Conservation (phyloP, 2,329 filamentous ascomycete genomes). For the Ophiostoma quercus region DNA sequence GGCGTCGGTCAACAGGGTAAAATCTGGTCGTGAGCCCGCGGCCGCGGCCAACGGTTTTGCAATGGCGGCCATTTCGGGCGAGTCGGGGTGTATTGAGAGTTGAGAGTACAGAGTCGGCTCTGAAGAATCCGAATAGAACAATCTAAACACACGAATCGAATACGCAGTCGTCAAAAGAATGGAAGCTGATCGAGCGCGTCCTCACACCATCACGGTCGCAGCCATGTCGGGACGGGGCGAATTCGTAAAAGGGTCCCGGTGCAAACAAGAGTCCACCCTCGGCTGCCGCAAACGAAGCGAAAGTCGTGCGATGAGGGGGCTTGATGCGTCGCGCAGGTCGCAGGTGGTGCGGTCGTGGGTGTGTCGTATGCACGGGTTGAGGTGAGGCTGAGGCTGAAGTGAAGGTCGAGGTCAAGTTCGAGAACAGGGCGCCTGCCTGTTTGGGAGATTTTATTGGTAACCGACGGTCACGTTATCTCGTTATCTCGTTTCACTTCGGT, state of each 20-base stretch:
- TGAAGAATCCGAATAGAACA: too few relatives aligned
- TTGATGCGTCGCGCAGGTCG: not conserved
- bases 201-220: slow-evolving; percentile 26
- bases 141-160: not conserved
- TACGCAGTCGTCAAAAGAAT: not conserved
- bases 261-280: slow-evolving; percentile 13
- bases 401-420: not conserved
- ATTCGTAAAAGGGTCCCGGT: not conserved
- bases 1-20: slow-evolving; percentile 53
- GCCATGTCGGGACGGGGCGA: slow-evolving; percentile 22
- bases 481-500: slow-evolving; percentile 6
- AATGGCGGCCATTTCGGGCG: not conserved
- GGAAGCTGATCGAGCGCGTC: slow-evolving; percentile 20
- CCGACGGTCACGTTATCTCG: not conserved
- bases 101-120: not conserved
- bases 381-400: not conserved
- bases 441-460: not conserved
- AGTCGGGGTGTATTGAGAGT: not conserved
- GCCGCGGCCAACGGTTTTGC: not conserved
- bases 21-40: slow-evolving; percentile 21
- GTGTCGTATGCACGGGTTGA: not conserved
- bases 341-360: not conserved
- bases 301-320: slow-evolving; percentile 11
- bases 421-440: not conserved
- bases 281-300: slow-evolving; percentile 10